Percentiles rank a stretch among this genome's conserved stretches.
phyloP scores from a whole-genome alignment of 2,329 filamentous ascomycete genomes.

The Aspergillus vadensis region DNA sequence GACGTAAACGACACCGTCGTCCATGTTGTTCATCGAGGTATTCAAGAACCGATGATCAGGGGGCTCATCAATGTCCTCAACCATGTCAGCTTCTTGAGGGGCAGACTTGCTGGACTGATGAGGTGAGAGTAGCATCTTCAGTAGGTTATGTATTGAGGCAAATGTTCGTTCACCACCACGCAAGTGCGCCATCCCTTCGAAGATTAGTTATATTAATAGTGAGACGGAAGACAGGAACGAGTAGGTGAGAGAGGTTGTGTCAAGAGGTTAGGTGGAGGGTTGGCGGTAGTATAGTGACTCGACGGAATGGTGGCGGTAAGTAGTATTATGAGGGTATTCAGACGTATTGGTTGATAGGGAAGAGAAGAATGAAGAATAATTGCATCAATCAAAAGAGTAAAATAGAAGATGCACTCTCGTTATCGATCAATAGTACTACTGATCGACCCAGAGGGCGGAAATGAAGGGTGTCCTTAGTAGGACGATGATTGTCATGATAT shows the following conservation, averaged over 20 bases:
- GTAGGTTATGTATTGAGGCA: constrained; percentile 42
- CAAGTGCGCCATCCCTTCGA: constrained; percentile 35
- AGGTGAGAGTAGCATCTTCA: constrained; percentile 49
- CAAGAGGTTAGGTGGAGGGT: background rate
- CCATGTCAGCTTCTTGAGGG: constrained; percentile 62
- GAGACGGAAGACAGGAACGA: constrained; percentile 1
- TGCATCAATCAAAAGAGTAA: constrained; percentile 18
- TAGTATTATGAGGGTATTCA: constrained; percentile 8
- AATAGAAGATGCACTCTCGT: constrained; percentile 28
- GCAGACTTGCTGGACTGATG: constrained; percentile 41
- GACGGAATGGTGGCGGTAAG: constrained; percentile 12
- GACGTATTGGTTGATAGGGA: constrained; percentile 13
- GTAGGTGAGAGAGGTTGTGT: constrained; percentile 13
- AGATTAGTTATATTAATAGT: constrained; percentile 14
- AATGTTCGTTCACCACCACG: constrained; percentile 36
- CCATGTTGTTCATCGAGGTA: constrained; percentile 34
- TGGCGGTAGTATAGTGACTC: constrained; percentile 14
- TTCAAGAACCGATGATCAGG: constrained; percentile 60
- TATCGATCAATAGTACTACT: constrained; percentile 30
- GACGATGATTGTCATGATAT: constrained; percentile 48
- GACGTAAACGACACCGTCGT: constrained; percentile 42
- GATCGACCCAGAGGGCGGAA: constrained; percentile 32
- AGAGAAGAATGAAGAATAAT: constrained; percentile 15
- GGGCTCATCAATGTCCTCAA: constrained; percentile 82
- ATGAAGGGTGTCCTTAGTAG: constrained; percentile 36